A percentile compares a stretch with the other conserved stretches of the same genome.
Conservation (phyloP, 352 stramenopile species). For the Globisporangium mamillatum region DNA sequence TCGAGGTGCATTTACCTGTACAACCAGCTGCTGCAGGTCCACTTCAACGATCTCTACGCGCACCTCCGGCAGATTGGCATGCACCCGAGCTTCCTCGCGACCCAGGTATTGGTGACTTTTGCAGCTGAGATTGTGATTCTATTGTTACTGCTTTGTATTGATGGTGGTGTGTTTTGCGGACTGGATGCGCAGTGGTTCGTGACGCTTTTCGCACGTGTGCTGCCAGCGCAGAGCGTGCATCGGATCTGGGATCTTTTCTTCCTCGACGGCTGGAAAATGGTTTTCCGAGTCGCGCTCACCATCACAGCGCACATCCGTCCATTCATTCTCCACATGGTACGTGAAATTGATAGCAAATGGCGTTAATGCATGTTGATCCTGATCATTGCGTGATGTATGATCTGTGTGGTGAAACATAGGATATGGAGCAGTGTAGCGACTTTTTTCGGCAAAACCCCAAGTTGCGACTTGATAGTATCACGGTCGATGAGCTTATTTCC, state of each 20-base stretch:
- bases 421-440: slow-evolving; percentile 72
- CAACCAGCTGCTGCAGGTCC: slow-evolving; percentile 59
- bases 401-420: slow-evolving; percentile 22
- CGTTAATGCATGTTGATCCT: background rate
- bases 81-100: slow-evolving; percentile 76
- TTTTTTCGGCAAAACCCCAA: slow-evolving; percentile 67
- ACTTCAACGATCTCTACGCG: slow-evolving; percentile 62
- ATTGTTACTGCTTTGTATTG: background rate
- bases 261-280: slow-evolving; percentile 74
- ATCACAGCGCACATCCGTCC: slow-evolving; percentile 56
- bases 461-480: slow-evolving; percentile 39
- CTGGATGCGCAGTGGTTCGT: slow-evolving; percentile 67
- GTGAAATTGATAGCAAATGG: background rate
- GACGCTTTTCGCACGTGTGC: slow-evolving; percentile 72
- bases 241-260: slow-evolving; percentile 75
- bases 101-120: slow-evolving; percentile 41
- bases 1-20: slow-evolving; percentile 76
- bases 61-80: slow-evolving; percentile 78
- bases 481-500: slow-evolving; percentile 36
- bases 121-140: background rate
- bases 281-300: slow-evolving; percentile 68
- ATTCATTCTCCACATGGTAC: slow-evolving; percentile 57
- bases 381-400: background rate
- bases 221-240: slow-evolving; percentile 39
- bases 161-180: too few species aligned